Conservation (phyloP, 2,329 filamentous ascomycete genomes). For the Helminthosporium solani region DNA sequence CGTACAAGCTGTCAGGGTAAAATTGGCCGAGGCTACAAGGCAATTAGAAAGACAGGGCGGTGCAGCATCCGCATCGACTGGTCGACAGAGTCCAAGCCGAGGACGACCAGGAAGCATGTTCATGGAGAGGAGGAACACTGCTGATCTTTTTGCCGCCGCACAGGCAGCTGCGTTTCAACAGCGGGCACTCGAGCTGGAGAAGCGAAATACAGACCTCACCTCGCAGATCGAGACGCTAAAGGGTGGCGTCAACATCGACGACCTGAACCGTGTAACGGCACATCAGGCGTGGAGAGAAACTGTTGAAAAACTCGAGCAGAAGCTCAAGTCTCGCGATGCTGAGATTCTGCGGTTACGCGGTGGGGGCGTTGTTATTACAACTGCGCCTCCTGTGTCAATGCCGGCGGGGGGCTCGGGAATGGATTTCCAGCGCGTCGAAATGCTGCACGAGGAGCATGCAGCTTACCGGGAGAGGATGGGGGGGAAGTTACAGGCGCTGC, state of each 20-base stretch:
- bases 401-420: slow-evolving; percentile 4
- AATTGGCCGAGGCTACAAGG: slow-evolving; percentile 44
- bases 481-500: slow-evolving; percentile 39
- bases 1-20: slow-evolving; percentile 41
- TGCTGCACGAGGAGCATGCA: slow-evolving; percentile 44
- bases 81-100: slow-evolving; percentile 26
- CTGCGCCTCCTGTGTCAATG: background rate
- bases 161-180: slow-evolving; percentile 47
- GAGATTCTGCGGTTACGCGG: slow-evolving; percentile 25
- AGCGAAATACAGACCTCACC: slow-evolving; percentile 41
- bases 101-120: slow-evolving; percentile 32
- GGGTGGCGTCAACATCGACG: slow-evolving; percentile 29
- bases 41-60: slow-evolving; percentile 32
- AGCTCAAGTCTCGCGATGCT: slow-evolving; percentile 32
- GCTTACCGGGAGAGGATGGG: slow-evolving; percentile 42
- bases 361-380: slow-evolving; percentile 1
- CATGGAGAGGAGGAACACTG: slow-evolving; percentile 38
- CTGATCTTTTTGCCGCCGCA: slow-evolving; percentile 45
- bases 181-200: slow-evolving; percentile 45
- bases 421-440: slow-evolving; percentile 41
- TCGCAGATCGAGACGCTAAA: slow-evolving; percentile 31
- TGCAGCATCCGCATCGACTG: slow-evolving; percentile 7
- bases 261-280: slow-evolving; percentile 36
- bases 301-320: slow-evolving; percentile 30
- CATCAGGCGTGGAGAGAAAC: slow-evolving; percentile 41